Percentiles rank a stretch among this genome's conserved stretches.
Evolutionary conservation across 139 green algal species (phyloP).

Genomic region (Volvox reticuliferus): DNA sequence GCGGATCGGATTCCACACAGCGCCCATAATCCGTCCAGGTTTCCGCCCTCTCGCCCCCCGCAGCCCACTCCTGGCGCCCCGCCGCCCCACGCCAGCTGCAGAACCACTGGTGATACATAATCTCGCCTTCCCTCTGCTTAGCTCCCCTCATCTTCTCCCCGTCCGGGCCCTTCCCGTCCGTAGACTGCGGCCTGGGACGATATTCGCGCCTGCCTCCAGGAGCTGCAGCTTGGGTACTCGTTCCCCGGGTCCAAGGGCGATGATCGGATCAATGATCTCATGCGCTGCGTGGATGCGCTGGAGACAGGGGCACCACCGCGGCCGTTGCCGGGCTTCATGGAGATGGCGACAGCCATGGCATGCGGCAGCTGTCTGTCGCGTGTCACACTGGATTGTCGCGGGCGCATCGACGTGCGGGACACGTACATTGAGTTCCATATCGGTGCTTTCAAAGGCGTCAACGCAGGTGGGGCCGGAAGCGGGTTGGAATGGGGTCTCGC

Average conservation of each 20-base stretch:
- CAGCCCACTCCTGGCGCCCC: too few relatives aligned
- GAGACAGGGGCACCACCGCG: background rate
- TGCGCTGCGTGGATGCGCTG: constrained; percentile 39
- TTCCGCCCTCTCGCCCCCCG: too few relatives aligned
- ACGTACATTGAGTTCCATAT: constrained; percentile 49
- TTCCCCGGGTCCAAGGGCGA: background rate
- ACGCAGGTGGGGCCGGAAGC: background rate
- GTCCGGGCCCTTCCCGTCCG: background rate
- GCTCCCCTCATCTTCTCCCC: background rate
- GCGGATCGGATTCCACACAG: too few relatives aligned
- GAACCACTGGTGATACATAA: background rate
- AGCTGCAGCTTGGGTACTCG: constrained; percentile 27
- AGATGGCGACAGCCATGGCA: constrained; percentile 29
- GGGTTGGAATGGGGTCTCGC: too few relatives aligned
- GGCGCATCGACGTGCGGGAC: constrained; percentile 39
- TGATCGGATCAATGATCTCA: constrained; percentile 36
- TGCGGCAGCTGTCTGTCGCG: background rate
- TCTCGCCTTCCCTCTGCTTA: background rate
- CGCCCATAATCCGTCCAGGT: too few relatives aligned
- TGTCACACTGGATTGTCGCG: constrained; percentile 28
- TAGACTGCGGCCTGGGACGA: constrained; percentile 30
- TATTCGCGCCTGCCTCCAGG: constrained; percentile 30
- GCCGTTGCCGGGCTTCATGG: constrained; percentile 42
- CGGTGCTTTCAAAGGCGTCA: constrained; percentile 39
- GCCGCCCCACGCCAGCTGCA: too few relatives aligned